phyloP scores from a whole-genome alignment of 106 monocot genomes.

The Phalaenopsis equestris region DNA sequence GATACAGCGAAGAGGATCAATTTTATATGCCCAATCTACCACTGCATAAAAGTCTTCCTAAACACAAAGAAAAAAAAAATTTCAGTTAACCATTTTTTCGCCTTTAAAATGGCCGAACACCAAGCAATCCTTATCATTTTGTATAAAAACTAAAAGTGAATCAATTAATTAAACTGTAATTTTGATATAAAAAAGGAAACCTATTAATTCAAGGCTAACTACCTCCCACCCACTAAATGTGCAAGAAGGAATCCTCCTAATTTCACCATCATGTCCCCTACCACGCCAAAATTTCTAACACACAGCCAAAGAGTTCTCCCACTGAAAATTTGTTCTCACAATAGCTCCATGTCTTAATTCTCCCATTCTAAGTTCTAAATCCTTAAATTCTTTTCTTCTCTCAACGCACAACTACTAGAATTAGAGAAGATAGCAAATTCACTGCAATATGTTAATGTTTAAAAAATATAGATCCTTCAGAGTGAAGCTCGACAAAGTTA shows the following conservation, averaged over 20 bases:
- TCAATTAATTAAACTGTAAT: background rate
- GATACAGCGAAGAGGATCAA: conserved; percentile 93
- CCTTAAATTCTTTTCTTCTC: background rate
- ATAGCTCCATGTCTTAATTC: background rate
- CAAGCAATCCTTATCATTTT: background rate
- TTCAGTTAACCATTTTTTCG: background rate
- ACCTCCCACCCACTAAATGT: background rate
- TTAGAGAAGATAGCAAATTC: background rate
- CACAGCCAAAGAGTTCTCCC: background rate
- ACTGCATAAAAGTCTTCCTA: conserved; percentile 99
- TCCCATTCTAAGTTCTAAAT: background rate
- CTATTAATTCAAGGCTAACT: background rate
- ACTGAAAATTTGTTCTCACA: background rate
- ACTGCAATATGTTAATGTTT: background rate
- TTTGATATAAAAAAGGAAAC: background rate
- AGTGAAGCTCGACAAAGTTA: background rate
- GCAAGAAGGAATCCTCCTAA: background rate
- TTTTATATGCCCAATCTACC: conserved; percentile 98
- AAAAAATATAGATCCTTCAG: background rate
- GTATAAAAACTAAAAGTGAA: background rate
- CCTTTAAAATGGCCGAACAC: background rate
- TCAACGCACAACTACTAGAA: background rate
- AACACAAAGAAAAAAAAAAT: conserved; percentile 1
- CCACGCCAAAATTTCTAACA: background rate
- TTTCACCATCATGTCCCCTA: background rate